Evolutionary conservation across 768 basidiomycete genomes (phyloP), one percentile per base, ranked within the genome.

Genomic region (Podaxis carcinomalis): DNA sequence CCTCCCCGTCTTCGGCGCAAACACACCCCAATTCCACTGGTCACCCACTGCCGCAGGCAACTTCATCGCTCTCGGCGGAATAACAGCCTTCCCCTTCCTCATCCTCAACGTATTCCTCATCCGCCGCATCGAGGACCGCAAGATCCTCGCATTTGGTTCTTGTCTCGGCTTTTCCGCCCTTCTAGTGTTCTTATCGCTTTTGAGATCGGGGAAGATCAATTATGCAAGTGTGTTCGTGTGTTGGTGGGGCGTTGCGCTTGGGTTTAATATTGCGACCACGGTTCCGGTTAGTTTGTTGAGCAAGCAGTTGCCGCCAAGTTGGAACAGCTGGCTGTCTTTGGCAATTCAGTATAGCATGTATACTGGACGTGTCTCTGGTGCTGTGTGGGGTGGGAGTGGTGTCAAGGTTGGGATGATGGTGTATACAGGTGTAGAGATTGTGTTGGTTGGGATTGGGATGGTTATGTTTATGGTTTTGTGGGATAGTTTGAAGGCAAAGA

Each of bases 321-420:
- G 84, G 84, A 89, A 87, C 65, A 74, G 77, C 23, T 74, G 77
- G 36, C 76, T 77, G 19, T 82, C 78, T n/a, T 69, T 87, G 68
- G 79, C 75, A 5, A 85, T 90, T 49, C 87, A 88, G 68, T 89
- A 85, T 64, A 85, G 85, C 71, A 89, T 86, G 66, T 89, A 83
- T 66, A 69, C 74, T 1, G 87, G 88, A 9, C 77, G 86, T 7
- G 81, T 86, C 6, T 78, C 81, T 3, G 88, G 87, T 0, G 84
- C 86, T 5, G 75, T 90, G 40, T 85, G 85, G 81, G 88, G 87
- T 52, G 88, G 86, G 4, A 80, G 81, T n/a, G 87, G 87, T 25
- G 72, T 78, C 4, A 70, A 73, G 52, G 76, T 85, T 6, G 87
- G 86, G 23, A 88, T 88, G 86, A 59, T 74, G 55, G 79, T 76